A percentile compares a stretch with the other conserved stretches of the same genome.
Evolutionary conservation across 2,329 filamentous ascomycete genomes (phyloP).

Genomic region (Penicillium sp.): DNA sequence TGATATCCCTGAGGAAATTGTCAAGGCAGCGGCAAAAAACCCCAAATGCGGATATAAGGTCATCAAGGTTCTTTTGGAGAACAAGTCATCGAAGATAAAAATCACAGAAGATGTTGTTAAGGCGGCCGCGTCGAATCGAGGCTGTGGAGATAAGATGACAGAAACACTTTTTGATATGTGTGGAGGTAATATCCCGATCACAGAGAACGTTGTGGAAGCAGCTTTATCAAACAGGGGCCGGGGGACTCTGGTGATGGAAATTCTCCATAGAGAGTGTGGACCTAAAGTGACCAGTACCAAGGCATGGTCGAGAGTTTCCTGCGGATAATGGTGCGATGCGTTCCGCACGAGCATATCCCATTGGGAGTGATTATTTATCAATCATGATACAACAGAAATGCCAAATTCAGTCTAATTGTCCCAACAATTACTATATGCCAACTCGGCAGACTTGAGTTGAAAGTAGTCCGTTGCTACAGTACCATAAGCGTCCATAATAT

Average conservation of each 20-base stretch:
- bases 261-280: neutral
- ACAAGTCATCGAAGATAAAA: too few relatives aligned
- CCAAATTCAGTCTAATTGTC: too few relatives aligned
- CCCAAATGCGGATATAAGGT: too few relatives aligned
- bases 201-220: neutral
- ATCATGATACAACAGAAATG: too few relatives aligned
- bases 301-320: neutral
- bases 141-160: neutral
- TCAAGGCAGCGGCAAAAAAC: neutral
- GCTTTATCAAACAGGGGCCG: neutral
- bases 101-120: neutral
- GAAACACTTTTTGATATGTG: neutral
- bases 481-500: too few relatives aligned
- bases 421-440: too few relatives aligned
- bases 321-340: neutral
- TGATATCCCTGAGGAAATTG: neutral
- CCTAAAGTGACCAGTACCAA: neutral
- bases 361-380: too few relatives aligned
- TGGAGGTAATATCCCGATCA: neutral
- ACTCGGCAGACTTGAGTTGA: too few relatives aligned
- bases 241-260: neutral
- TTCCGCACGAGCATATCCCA: too few relatives aligned
- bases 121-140: neutral
- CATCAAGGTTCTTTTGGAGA: too few relatives aligned
- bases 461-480: too few relatives aligned